Conservation (phyloP, 805 yeast species). For the Metschnikowia borealis region DNA sequence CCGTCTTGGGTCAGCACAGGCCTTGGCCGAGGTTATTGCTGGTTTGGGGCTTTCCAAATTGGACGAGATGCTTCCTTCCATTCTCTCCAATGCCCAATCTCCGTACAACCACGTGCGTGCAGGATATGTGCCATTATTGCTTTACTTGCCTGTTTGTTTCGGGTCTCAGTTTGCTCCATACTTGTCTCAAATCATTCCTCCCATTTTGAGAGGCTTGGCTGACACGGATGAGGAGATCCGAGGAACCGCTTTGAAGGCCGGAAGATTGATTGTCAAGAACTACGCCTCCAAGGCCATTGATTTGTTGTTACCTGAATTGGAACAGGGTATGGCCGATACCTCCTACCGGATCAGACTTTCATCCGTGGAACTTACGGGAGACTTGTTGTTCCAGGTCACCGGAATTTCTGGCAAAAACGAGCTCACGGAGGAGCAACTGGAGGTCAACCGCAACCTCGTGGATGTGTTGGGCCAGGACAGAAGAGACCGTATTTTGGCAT, state of each 20-base stretch:
- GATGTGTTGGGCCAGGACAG: slow-evolving; percentile 84
- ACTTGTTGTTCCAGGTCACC: slow-evolving; percentile 85
- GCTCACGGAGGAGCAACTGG: slow-evolving; percentile 53
- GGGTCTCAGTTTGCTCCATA: slow-evolving; percentile 91
- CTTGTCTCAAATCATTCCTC: slow-evolving; percentile 80
- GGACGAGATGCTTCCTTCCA: slow-evolving; percentile 82
- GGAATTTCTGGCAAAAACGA: slow-evolving; percentile 82
- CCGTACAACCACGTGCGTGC: slow-evolving; percentile 74
- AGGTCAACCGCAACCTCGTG: slow-evolving; percentile 55
- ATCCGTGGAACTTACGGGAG: slow-evolving; percentile 94
- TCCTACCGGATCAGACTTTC: slow-evolving; percentile 86
- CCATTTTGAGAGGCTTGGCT: slow-evolving; percentile 86
- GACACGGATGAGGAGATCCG: slow-evolving; percentile 83
- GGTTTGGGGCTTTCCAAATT: slow-evolving; percentile 86
- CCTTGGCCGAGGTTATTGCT: slow-evolving; percentile 85
- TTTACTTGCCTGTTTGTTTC: slow-evolving; percentile 91
- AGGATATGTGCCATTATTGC: slow-evolving; percentile 84
- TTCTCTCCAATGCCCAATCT: slow-evolving; percentile 66
- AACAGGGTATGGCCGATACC: slow-evolving; percentile 77
- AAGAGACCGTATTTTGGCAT: slow-evolving; percentile 78
- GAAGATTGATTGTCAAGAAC: slow-evolving; percentile 84
- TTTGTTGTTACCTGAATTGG: slow-evolving; percentile 87
- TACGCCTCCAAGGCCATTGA: slow-evolving; percentile 93
- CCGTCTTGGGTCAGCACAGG: slow-evolving; percentile 95
- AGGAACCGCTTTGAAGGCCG: slow-evolving; percentile 87